Evolutionary conservation across 2,329 filamentous ascomycete genomes (phyloP).

Genomic region (Cladosporium halotolerans): DNA sequence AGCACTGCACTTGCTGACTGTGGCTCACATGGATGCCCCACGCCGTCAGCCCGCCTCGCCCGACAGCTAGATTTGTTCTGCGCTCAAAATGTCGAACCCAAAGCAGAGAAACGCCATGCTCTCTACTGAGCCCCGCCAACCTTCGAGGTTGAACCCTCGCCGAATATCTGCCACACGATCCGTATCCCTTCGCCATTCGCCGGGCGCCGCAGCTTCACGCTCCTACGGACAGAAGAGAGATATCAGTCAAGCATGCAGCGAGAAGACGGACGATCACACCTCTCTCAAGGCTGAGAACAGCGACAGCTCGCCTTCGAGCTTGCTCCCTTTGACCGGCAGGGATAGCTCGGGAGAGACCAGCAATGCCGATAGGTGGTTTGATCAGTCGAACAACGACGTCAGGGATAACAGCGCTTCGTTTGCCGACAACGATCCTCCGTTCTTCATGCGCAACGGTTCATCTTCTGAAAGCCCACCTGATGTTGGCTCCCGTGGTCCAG

Average conservation of each 20-base stretch:
- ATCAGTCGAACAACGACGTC: slow-evolving; percentile 45
- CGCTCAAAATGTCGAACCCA: slow-evolving; percentile 1
- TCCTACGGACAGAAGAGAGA: slow-evolving; percentile 10
- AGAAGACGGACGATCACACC: slow-evolving; percentile 1
- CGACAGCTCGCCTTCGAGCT: slow-evolving; percentile 34
- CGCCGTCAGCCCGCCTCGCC: neutral
- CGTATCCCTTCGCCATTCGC: slow-evolving; percentile 41
- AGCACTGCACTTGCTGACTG: neutral
- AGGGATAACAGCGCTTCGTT: slow-evolving; percentile 33
- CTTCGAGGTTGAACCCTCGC: slow-evolving; percentile 28
- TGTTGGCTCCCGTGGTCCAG: slow-evolving; percentile 13
- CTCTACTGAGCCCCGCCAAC: neutral
- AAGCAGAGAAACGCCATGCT: neutral
- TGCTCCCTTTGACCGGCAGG: slow-evolving; percentile 33
- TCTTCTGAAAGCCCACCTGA: slow-evolving; percentile 40
- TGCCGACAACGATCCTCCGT: slow-evolving; percentile 39
- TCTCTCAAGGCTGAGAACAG: slow-evolving; percentile 15
- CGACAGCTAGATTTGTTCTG: neutral
- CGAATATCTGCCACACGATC: slow-evolving; percentile 40
- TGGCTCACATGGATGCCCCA: slow-evolving; percentile 5
- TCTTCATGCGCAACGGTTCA: slow-evolving; percentile 32
- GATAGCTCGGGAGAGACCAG: slow-evolving; percentile 46
- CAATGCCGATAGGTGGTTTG: slow-evolving; percentile 48
- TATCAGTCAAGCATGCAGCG: neutral
- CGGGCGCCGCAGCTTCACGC: slow-evolving; percentile 14